A percentile compares a stretch with the other conserved stretches of the same genome.
Conservation (phyloP, 1,284 basidiomycete genomes). For the Trichosporon faecale region DNA sequence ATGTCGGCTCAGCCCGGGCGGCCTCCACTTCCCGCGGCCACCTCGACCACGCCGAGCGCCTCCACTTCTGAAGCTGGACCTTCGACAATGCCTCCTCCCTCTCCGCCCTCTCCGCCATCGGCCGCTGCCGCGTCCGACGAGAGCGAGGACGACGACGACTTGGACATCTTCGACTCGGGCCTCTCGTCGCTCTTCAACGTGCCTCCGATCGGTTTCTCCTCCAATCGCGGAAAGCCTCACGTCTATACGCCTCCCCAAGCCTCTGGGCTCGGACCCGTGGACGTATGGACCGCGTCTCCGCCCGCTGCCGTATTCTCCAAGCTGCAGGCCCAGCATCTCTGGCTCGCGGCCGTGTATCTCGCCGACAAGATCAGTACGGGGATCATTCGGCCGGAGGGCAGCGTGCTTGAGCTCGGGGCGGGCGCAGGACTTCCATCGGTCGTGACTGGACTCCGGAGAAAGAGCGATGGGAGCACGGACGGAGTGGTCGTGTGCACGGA, state of each 20-base stretch:
- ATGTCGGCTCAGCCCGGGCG: neutral
- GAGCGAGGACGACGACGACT: neutral
- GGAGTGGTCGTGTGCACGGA: constrained; percentile 42
- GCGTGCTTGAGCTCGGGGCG: constrained; percentile 47
- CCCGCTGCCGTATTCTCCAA: constrained; percentile 40
- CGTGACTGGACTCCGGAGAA: constrained; percentile 20
- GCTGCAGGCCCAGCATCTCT: constrained; percentile 49
- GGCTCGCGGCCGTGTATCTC: constrained; percentile 47
- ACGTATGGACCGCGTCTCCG: constrained; percentile 38
- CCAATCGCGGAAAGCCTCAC: constrained; percentile 22
- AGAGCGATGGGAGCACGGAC: constrained; percentile 5
- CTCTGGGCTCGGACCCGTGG: constrained; percentile 27
- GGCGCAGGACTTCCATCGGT: constrained; percentile 45
- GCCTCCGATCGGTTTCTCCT: constrained; percentile 42
- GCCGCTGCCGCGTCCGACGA: neutral
- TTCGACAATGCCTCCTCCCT: neutral
- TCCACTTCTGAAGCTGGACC: neutral
- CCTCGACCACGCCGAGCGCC: neutral
- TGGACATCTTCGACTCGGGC: constrained; percentile 42
- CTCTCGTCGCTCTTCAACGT: constrained; percentile 42
- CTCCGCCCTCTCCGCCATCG: neutral
- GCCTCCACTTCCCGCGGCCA: neutral
- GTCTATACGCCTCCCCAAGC: constrained; percentile 27
- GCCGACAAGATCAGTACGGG: constrained; percentile 37
- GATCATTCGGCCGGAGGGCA: neutral